phyloP scores from a whole-genome alignment of 2,329 filamentous ascomycete genomes.

The Pestalotiopsis sp. region DNA sequence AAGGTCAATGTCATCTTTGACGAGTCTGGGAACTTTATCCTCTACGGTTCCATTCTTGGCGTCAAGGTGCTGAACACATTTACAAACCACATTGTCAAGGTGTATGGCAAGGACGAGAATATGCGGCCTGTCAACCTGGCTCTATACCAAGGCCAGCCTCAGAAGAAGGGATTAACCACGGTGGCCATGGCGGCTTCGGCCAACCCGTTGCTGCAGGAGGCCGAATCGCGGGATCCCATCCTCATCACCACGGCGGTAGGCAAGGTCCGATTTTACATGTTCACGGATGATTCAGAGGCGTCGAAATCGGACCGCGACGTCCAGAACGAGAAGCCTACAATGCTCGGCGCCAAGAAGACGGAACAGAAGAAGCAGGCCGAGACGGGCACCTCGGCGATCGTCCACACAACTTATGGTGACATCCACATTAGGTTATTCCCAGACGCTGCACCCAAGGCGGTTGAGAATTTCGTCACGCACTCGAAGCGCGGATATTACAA shows the following conservation, averaged over 20 bases:
- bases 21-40: conserved; percentile 91
- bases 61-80: conserved; percentile 96
- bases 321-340: conserved; percentile 89
- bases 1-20: conserved; percentile 92
- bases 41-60: conserved; percentile 91
- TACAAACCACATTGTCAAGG: conserved; percentile 88
- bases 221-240: conserved; percentile 88
- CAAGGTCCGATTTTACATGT: conserved; percentile 97
- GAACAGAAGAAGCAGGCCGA: conserved; percentile 66
- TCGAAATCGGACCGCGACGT: conserved; percentile 86
- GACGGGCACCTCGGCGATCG: conserved; percentile 76
- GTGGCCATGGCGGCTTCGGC: conserved; percentile 95
- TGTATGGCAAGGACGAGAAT: conserved; percentile 88
- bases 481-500: conserved; percentile 93
- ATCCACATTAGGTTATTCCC: conserved; percentile 93
- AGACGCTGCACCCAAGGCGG: conserved; percentile 87
- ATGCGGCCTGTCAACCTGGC: conserved; percentile 82
- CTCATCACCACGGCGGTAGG: conserved; percentile 81
- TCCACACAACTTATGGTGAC: conserved; percentile 94
- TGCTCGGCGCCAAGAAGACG: conserved; percentile 60
- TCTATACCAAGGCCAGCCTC: conserved; percentile 92
- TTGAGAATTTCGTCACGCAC: conserved; percentile 97
- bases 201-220: conserved; percentile 91
- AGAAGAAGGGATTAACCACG: conserved; percentile 91
- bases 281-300: conserved; percentile 85